Conservation (phyloP, 2,329 filamentous ascomycete genomes). For the Rutstroemia sydowiana region DNA sequence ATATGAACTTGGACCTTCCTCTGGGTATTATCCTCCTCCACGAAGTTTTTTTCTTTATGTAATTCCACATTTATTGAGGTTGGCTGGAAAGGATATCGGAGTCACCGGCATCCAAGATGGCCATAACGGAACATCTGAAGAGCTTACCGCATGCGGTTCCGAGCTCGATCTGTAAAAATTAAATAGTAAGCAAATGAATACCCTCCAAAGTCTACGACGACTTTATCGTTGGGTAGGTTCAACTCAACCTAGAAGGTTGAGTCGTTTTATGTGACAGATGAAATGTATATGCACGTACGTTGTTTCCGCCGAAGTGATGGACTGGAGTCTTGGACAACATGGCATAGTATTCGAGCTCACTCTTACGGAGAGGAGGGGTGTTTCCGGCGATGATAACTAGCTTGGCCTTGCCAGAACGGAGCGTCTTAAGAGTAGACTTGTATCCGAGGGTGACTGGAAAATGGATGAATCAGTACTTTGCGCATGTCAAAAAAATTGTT, state of each 20-base stretch:
- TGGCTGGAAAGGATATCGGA: slow-evolving; percentile 90
- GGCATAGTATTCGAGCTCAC: slow-evolving; percentile 90
- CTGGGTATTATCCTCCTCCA: slow-evolving; percentile 6
- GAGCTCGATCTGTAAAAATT: slow-evolving; percentile 74
- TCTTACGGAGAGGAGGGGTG: slow-evolving; percentile 96
- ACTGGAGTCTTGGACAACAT: slow-evolving; percentile 92
- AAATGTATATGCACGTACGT: slow-evolving; percentile 63
- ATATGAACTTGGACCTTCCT: slow-evolving; percentile 1
- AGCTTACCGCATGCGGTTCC: slow-evolving; percentile 98
- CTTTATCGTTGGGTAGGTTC: slow-evolving; percentile 82
- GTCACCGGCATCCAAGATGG: slow-evolving; percentile 94
- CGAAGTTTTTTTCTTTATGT: background rate
- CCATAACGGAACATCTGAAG: slow-evolving; percentile 96
- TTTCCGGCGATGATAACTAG: slow-evolving; percentile 93
- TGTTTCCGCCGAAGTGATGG: slow-evolving; percentile 98
- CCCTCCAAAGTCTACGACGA: slow-evolving; percentile 84
- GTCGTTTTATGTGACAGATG: slow-evolving; percentile 13
- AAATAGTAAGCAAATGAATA: slow-evolving; percentile 49
- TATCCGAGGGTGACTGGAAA: slow-evolving; percentile 73
- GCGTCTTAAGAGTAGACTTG: slow-evolving; percentile 82
- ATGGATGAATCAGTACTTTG: slow-evolving; percentile 6
- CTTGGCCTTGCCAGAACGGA: slow-evolving; percentile 97
- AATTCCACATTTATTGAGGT: slow-evolving; percentile 43
- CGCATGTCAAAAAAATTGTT: background rate
- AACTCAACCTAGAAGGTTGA: slow-evolving; percentile 28